These are phyloP conservation scores for Hypericum perforatum DNA, from an alignment of 345 rosid species.

Conservation along the genomic window DNA sequence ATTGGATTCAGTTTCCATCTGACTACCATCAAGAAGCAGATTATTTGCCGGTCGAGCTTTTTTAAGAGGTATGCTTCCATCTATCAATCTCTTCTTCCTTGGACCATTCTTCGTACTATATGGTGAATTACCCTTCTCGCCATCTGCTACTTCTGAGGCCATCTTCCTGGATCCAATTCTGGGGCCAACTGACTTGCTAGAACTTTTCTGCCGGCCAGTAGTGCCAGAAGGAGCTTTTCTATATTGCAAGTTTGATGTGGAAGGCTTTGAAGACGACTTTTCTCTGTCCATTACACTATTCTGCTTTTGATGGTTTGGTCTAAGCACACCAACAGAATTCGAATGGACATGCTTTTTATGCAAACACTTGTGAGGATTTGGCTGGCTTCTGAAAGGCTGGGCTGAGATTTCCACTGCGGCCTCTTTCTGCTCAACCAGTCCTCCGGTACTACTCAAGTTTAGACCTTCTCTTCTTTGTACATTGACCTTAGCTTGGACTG, in stretches of 20 bases:
- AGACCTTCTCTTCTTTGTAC: constrained; percentile 67
- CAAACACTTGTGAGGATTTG: constrained; percentile 38
- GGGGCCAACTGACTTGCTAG: constrained; percentile 28
- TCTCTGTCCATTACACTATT: constrained; percentile 43
- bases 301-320: constrained; percentile 88
- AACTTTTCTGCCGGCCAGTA: constrained; percentile 27
- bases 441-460: constrained; percentile 26
- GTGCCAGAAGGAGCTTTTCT: constrained; percentile 31
- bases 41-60: constrained; percentile 30
- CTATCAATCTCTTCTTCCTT: constrained; percentile 61
- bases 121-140: constrained; percentile 31
- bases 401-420: constrained; percentile 38
- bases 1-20: constrained; percentile 26
- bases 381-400: constrained; percentile 51
- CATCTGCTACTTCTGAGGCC: constrained; percentile 25
- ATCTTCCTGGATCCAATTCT: constrained; percentile 52
- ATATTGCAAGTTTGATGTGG: constrained; percentile 24
- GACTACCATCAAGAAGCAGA: constrained; percentile 19
- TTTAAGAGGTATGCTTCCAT: constrained; percentile 31
- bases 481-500: constrained; percentile 79
- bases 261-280: constrained; percentile 33
- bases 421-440: constrained; percentile 36
- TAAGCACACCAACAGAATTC: constrained; percentile 47
- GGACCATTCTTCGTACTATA: constrained; percentile 28
- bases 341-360: constrained; percentile 32